A percentile compares a stretch with the other conserved stretches of the same genome.
Evolutionary conservation across 352 stramenopile genomes (phyloP).

Genomic region (Globisporangium uncinulatum): DNA sequence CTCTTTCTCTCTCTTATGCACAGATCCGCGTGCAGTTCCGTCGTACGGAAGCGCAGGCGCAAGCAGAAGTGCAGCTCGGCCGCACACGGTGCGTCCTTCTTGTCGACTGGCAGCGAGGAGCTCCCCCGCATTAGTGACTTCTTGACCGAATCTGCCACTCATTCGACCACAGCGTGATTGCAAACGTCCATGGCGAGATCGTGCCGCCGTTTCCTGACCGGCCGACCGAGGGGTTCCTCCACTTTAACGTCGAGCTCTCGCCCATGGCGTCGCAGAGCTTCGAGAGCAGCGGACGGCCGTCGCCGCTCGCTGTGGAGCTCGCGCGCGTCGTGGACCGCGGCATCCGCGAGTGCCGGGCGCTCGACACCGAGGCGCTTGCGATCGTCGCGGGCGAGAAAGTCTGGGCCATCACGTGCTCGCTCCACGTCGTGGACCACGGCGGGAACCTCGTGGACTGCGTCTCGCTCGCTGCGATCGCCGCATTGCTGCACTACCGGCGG

Average conservation of each 20-base stretch:
- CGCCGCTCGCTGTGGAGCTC: constrained; percentile 64
- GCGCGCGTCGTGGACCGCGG: constrained; percentile 89
- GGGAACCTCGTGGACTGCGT: constrained; percentile 91
- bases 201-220: constrained; percentile 82
- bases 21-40: constrained; percentile 80
- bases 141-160: neutral
- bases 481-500: constrained; percentile 91
- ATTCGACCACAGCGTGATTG: constrained; percentile 44
- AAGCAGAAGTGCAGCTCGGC: constrained; percentile 75
- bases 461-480: constrained; percentile 90
- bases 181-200: constrained; percentile 80
- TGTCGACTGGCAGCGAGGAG: neutral
- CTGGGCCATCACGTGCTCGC: constrained; percentile 90
- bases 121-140: neutral
- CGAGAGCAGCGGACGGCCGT: constrained; percentile 38
- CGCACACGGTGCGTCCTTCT: constrained; percentile 46
- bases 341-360: constrained; percentile 86
- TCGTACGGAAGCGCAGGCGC: constrained; percentile 61
- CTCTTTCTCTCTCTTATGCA: neutral
- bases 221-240: constrained; percentile 82
- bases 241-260: constrained; percentile 82
- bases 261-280: constrained; percentile 81
- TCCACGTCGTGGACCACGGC: constrained; percentile 91
- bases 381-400: constrained; percentile 91
- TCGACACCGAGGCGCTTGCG: constrained; percentile 94